phyloP scores from a whole-genome alignment of 2,329 filamentous ascomycete species.

The Cytospora leucostoma region DNA sequence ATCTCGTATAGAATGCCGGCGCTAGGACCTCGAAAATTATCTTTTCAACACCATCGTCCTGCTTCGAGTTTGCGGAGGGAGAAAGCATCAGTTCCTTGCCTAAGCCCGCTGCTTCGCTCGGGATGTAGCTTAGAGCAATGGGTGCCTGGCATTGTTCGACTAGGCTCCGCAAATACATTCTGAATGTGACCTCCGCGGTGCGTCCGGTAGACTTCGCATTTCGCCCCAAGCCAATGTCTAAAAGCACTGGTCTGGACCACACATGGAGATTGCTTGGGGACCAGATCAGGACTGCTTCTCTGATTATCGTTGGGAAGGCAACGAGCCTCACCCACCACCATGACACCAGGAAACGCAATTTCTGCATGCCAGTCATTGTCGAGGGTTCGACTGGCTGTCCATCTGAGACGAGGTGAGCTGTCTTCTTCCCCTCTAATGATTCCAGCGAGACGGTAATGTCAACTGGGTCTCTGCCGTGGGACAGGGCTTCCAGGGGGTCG shows the following conservation, averaged over 20 bases:
- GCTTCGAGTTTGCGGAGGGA: conserved; percentile 28
- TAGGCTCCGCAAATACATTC: conserved; percentile 49
- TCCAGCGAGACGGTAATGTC: conserved; percentile 62
- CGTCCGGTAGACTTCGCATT: conserved; percentile 52
- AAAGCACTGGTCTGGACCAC: conserved; percentile 66
- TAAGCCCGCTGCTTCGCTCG: conserved; percentile 48
- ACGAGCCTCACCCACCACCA: conserved; percentile 71
- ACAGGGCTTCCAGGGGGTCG: conserved; percentile 48
- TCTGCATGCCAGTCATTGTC: conserved; percentile 45
- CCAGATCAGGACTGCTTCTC: conserved; percentile 60
- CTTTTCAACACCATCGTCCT: conserved; percentile 35
- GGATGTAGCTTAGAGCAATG: conserved; percentile 55
- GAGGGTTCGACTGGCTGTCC: conserved; percentile 52
- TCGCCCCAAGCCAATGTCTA: conserved; percentile 56
- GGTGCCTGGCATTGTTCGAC: conserved; percentile 48
- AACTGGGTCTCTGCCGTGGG: conserved; percentile 46
- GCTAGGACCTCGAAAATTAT: conserved; percentile 62
- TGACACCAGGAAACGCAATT: conserved; percentile 47
- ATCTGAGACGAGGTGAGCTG: conserved; percentile 60
- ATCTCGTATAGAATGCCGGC: conserved; percentile 67
- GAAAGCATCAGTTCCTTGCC: conserved; percentile 44
- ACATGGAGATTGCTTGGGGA: conserved; percentile 60
- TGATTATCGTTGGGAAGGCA: conserved; percentile 66
- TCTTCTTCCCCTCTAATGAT: conserved; percentile 61
- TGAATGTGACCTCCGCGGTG: conserved; percentile 49